These are phyloP conservation scores for Dalbergia cultrata DNA, from an alignment of 306 rosid species.

Conservation along the genomic window DNA sequence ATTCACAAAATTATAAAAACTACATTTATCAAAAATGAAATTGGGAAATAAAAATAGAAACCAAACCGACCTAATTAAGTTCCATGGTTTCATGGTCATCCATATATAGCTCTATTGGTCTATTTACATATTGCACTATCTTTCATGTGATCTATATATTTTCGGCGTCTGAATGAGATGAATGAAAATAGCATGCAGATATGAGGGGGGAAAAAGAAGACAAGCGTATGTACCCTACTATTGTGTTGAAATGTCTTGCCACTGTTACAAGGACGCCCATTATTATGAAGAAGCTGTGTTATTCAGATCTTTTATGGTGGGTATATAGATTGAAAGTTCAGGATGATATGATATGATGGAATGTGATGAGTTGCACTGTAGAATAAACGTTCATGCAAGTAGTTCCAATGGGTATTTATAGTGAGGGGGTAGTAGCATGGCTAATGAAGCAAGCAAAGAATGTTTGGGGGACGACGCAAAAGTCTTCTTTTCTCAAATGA, in stretches of 20 bases:
- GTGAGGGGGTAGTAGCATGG: neutral
- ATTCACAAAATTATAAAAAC: no score
- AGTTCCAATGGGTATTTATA: conserved; percentile 17
- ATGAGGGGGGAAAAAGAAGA: neutral
- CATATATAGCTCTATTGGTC: neutral
- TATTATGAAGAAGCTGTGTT: conserved; percentile 36
- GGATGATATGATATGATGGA: neutral
- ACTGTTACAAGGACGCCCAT: conserved; percentile 80
- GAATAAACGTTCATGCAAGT: neutral
- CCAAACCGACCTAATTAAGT: no score
- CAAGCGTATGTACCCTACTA: conserved; percentile 66
- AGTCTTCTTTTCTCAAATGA: conserved; percentile 63
- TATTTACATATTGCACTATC: no score
- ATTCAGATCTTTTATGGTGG: conserved; percentile 25
- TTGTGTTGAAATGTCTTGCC: conserved; percentile 68
- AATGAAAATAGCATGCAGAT: neutral
- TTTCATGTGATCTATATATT: neutral
- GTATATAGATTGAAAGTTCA: neutral
- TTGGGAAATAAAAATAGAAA: no score
- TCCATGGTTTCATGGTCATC: no score
- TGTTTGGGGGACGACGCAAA: conserved; percentile 47
- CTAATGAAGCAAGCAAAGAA: conserved; percentile 58
- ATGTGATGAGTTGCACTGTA: neutral
- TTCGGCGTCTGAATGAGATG: no score
- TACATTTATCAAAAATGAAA: no score